Conservation (phyloP, 768 basidiomycete species). For the Phlebiopsis gigantea region DNA sequence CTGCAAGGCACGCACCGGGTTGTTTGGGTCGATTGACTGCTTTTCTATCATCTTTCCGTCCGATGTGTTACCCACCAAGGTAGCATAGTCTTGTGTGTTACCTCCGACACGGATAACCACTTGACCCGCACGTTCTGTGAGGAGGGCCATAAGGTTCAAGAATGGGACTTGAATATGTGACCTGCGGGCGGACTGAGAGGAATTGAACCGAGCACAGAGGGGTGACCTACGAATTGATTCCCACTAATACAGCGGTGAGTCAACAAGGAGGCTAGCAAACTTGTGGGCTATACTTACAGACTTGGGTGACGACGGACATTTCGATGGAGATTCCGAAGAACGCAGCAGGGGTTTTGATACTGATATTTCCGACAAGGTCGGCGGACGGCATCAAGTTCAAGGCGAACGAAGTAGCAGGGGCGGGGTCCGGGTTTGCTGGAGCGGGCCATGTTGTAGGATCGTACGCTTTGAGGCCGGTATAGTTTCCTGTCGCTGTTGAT, state of each 20-base stretch:
- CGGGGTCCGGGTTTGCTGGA: constrained; percentile 19
- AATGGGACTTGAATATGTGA: constrained; percentile 30
- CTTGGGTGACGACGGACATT: constrained; percentile 63
- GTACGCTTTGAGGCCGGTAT: constrained; percentile 29
- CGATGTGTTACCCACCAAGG: constrained; percentile 17
- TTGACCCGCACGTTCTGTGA: constrained; percentile 37
- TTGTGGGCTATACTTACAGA: constrained; percentile 40
- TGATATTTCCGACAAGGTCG: constrained; percentile 26
- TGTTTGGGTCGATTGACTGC: constrained; percentile 24
- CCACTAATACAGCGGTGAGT: constrained; percentile 1
- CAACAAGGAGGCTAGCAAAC: not conserved
- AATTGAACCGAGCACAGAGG: not conserved
- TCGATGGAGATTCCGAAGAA: constrained; percentile 77
- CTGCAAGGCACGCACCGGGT: constrained; percentile 30
- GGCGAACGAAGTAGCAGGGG: constrained; percentile 18
- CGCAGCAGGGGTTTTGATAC: constrained; percentile 42
- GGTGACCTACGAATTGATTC: constrained; percentile 9
- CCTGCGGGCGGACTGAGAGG: not conserved
- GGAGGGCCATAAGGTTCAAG: constrained; percentile 43
- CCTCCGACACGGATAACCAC: constrained; percentile 40
- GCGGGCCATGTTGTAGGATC: constrained; percentile 18
- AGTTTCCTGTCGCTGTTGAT: constrained; percentile 19
- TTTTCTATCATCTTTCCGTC: constrained; percentile 19
- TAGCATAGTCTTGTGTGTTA: constrained; percentile 46
- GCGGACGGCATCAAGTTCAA: constrained; percentile 18